Evolutionary conservation across 78 protist genomes (phyloP).

Genomic region (slime mould (Dictyostelium discoideum)): DNA sequence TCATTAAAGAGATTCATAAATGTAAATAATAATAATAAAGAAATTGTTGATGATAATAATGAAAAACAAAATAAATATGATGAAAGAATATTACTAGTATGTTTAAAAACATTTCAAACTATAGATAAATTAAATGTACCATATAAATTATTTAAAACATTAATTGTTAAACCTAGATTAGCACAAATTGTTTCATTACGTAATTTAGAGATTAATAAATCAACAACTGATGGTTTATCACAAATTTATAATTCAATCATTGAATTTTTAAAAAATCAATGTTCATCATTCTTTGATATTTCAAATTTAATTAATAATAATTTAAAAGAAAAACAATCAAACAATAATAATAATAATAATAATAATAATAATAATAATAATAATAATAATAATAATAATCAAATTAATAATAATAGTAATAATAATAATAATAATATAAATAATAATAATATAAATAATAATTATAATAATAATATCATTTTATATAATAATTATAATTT

Average conservation of each 20-base stretch:
- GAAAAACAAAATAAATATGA: neutral
- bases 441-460: neutral
- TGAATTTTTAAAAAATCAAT: conserved; percentile 2
- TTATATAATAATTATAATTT: conserved; percentile 22
- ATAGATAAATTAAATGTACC: conserved; percentile 25
- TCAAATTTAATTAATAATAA: neutral
- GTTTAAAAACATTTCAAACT: conserved; percentile 44
- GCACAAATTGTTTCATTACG: neutral
- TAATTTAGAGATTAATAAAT: conserved; percentile 16
- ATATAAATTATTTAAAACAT: conserved; percentile 29
- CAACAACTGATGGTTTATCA: conserved; percentile 42
- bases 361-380: neutral
- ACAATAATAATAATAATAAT: neutral
- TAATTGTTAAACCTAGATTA: conserved; percentile 40
- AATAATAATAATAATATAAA: neutral
- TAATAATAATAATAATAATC: neutral
- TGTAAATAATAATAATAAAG: neutral
- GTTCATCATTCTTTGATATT: neutral
- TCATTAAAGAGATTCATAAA: conserved; percentile 7
- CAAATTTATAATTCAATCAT: conserved; percentile 13
- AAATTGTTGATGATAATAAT: neutral
- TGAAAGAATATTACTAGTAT: conserved; percentile 13
- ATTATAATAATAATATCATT: neutral
- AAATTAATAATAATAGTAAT: neutral
- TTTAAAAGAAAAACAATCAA: neutral